Percentiles rank a stretch among this genome's conserved stretches.
Evolutionary conservation across 2,329 filamentous ascomycete species (phyloP).

Genomic region (Talaromyces verruculosus): DNA sequence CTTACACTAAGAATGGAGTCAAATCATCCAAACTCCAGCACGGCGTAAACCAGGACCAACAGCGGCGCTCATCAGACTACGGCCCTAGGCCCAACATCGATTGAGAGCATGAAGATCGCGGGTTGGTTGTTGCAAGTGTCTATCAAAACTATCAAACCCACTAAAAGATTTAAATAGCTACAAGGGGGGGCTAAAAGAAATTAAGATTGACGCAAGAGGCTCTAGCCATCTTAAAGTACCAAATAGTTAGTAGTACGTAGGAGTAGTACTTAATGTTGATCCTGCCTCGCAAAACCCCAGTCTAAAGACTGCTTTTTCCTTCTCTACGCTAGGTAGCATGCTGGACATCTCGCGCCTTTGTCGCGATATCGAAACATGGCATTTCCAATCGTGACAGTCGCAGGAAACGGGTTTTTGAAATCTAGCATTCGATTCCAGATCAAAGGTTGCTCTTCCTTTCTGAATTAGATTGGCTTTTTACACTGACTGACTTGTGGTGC

Average conservation of each 20-base stretch:
- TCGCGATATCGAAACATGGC: background rate
- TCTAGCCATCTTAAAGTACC: slow-evolving; percentile 30
- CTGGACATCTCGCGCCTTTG: background rate
- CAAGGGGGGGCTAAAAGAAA: background rate
- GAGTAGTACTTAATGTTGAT: background rate
- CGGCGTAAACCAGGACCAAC: no score
- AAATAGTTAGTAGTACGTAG: slow-evolving; percentile 63
- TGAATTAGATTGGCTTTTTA: background rate
- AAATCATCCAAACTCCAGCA: no score
- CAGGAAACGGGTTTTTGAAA: background rate
- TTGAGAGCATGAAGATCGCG: background rate
- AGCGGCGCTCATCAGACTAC: no score
- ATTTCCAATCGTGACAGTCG: background rate
- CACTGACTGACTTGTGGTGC: background rate
- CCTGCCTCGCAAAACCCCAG: background rate
- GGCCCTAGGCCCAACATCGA: background rate
- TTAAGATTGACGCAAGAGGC: background rate
- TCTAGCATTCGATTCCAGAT: background rate
- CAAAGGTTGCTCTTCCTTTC: background rate
- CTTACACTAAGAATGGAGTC: no score
- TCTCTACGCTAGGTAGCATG: background rate
- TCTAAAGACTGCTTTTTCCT: background rate
- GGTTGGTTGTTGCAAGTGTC: background rate
- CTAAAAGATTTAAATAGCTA: background rate
- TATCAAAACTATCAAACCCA: background rate